Evolutionary conservation across 257 asterid genomes (phyloP).

Genomic region (Solanum peruvianum): DNA sequence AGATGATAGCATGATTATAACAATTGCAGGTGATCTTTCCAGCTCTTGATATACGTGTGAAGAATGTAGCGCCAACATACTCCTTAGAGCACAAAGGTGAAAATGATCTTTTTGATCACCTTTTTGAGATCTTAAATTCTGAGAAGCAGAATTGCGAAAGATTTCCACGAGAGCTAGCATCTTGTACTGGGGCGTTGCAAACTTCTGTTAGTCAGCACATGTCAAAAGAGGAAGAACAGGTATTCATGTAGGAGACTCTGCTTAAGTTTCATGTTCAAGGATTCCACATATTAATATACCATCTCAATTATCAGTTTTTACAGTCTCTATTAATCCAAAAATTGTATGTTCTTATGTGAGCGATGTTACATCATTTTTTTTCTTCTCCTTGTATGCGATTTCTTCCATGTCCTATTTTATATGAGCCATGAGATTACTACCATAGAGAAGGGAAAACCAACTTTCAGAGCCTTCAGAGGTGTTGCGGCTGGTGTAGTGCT

Average conservation of each 20-base stretch:
- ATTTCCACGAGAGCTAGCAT: conserved; percentile 31
- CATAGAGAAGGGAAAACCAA: not conserved
- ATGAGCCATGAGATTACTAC: not conserved
- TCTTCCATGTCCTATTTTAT: not conserved
- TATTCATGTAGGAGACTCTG: not conserved
- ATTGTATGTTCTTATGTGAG: not conserved
- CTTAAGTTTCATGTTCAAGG: not conserved
- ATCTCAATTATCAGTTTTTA: not conserved
- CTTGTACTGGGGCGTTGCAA: conserved; percentile 36
- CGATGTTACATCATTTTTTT: not conserved
- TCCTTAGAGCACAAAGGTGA: conserved; percentile 44
- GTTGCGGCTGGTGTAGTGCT: not conserved
- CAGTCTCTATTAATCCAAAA: not conserved
- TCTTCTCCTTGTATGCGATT: not conserved
- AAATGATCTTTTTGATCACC: conserved; percentile 37
- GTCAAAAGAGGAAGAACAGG: conserved; percentile 46
- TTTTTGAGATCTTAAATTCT: conserved; percentile 31
- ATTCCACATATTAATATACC: not conserved
- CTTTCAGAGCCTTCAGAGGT: not conserved
- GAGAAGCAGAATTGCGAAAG: conserved; percentile 8
- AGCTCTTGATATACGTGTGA: conserved; percentile 41
- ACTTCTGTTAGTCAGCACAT: conserved; percentile 36
- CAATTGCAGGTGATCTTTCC: conserved; percentile 36
- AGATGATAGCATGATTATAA: conserved; percentile 1
- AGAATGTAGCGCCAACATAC: conserved; percentile 35